Base-by-base conservation (phyloP, 129 eudicot species). In the Artemisia annua region DNA sequence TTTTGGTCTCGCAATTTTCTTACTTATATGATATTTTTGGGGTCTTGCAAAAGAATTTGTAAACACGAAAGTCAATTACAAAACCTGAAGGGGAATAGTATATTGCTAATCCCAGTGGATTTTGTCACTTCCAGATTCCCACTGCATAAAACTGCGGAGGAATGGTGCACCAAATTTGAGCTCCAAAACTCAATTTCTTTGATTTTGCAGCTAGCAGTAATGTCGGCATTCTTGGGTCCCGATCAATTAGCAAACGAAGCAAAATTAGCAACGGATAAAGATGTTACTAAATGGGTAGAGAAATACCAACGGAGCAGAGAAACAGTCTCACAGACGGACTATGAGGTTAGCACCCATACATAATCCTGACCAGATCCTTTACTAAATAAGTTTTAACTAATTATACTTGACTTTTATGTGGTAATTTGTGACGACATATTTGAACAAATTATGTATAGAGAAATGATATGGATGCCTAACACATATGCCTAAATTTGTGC, bases 181-280 rank as follows among this genome's bases (percentile, higher is more conserved):
- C 52, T 28, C 2, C 48, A 64, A 67, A 65, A 46, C n/a, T 43
- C 20, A 78, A 71, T n/a, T 51, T 73, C 43, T 75, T 39, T 10
- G 32, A 67, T 74, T 56, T 73, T 51, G 60, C 97, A 94, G 99
- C 80, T 94, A 35, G 99, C 99, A 52, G 99, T 94, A 12, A 89
- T 94, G 99, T 94, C 99, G 26, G 99, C 97, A 66, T 94, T 90
- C 78, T 78, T 94, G 80, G 99, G 99, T 64, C 97, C 96, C 18
- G 93, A 94, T 78, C 99, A 94, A 73, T 51, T 67, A 32, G 99
- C 89, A 64, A 94, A 89, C 1, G 99, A 90, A 80, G 83, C 87
- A 57, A 79, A 82, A 66, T 80, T 94, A 53, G 96, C 97, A 30
- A 67, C 80, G 18, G 99, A 94, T 80, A 89, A 93, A 16, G 93